Conservation (phyloP, 2,329 filamentous ascomycete species). For the Westerdykella ornata region DNA sequence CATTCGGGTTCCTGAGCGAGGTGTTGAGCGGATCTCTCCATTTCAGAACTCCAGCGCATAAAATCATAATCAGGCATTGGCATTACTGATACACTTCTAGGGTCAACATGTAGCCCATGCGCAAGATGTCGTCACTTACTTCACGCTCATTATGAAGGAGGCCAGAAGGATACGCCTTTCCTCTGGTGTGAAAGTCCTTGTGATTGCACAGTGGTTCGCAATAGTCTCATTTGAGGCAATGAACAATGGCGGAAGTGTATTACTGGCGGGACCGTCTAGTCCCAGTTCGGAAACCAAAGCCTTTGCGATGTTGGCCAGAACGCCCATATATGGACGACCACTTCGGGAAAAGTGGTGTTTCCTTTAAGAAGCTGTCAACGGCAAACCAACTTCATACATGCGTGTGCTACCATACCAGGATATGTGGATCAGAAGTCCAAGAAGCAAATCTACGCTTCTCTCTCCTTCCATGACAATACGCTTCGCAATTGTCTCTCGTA, state of each 20-base stretch:
- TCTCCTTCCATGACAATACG: constrained; percentile 19
- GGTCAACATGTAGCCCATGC: constrained; percentile 1
- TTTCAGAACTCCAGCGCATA: constrained; percentile 52
- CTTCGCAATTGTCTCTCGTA: constrained; percentile 13
- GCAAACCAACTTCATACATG: too few species aligned
- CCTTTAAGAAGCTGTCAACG: not conserved
- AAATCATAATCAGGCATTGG: constrained; percentile 36
- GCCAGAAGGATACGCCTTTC: constrained; percentile 47
- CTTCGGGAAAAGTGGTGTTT: constrained; percentile 1
- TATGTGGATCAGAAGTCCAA: constrained; percentile 15
- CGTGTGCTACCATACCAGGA: constrained; percentile 10
- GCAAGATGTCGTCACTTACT: constrained; percentile 22
- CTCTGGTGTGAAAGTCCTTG: constrained; percentile 37
- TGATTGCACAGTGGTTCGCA: not conserved
- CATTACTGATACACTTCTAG: constrained; percentile 11
- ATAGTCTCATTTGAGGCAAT: not conserved
- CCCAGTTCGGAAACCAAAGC: constrained; percentile 16
- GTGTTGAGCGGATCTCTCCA: constrained; percentile 51
- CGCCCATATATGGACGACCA: constrained; percentile 16
- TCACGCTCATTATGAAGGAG: constrained; percentile 42
- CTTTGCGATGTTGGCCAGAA: constrained; percentile 11
- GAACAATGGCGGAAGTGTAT: not conserved
- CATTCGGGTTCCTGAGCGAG: constrained; percentile 45
- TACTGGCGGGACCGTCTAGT: constrained; percentile 12
- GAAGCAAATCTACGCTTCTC: constrained; percentile 18